These are phyloP conservation scores for Paradendryphiella salina DNA, from an alignment of 2,329 filamentous ascomycete species.

Conservation along the genomic window DNA sequence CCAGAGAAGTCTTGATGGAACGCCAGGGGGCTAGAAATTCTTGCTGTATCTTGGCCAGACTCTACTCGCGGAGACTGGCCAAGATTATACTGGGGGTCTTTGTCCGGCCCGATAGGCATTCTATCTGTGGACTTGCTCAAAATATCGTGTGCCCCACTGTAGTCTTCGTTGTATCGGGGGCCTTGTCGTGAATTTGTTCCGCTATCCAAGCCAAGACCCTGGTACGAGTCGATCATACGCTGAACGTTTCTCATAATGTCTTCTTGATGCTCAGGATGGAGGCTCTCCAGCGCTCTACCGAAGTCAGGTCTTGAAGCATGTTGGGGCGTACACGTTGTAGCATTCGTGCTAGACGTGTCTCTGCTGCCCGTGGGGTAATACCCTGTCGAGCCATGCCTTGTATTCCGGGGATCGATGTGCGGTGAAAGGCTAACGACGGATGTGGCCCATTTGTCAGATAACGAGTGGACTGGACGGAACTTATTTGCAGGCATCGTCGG, in stretches of 20 bases:
- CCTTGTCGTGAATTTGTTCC: conserved; percentile 3
- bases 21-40: not conserved
- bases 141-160: conserved; percentile 24
- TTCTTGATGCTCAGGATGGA: conserved; percentile 26
- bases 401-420: conserved; percentile 14
- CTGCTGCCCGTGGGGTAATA: conserved; percentile 29
- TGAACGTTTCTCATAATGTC: conserved; percentile 41
- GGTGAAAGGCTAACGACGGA: conserved; percentile 24
- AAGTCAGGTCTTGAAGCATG: conserved; percentile 20
- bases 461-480: conserved; percentile 6
- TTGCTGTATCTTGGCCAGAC: conserved; percentile 6
- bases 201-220: conserved; percentile 22
- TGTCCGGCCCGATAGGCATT: conserved; percentile 12
- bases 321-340: conserved; percentile 2
- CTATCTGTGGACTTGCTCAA: conserved; percentile 24
- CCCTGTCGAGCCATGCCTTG: conserved; percentile 27
- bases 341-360: conserved; percentile 10
- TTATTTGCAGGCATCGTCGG: conserved; percentile 22
- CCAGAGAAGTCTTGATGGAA: conserved; percentile 26
- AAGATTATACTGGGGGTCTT: conserved; percentile 18
- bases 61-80: conserved; percentile 15
- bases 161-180: conserved; percentile 3
- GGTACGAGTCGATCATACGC: conserved; percentile 40
- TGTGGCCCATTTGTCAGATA: conserved; percentile 25
- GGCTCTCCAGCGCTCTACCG: conserved; percentile 29